Evolutionary conservation across 2,329 filamentous ascomycete species (phyloP), one percentile per base, ranked within the genome.

Genomic region (Dactylellina parvicollis): DNA sequence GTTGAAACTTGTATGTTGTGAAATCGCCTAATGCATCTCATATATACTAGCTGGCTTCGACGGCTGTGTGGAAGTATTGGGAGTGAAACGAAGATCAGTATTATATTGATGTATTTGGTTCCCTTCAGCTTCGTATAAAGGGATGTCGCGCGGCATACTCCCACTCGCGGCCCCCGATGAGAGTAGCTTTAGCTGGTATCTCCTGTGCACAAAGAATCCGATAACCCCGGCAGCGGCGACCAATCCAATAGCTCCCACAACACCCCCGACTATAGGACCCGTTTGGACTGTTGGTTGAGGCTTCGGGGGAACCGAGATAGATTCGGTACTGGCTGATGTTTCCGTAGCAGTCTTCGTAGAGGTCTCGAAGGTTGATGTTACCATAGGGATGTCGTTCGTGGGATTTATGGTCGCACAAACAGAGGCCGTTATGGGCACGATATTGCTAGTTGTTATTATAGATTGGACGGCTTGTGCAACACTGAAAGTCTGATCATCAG

Each of bases 401-500:
- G 38, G n/a, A 16, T n/a, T 46, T 18, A 18, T 46, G 16, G 8
- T 5, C n/a, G n/a, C n/a, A 14, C 42, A 46, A 4, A 9, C 7
- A 12, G 42, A 46, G 10, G 42, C 42, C 42, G 14, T 46, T 4
- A 54, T 36, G 28, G 49, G 49, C 16, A 54, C 14, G 20, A 54
- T 54, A n/a, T 14, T 32, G n/a, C 28, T 54, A 7, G 28, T 54
- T n/a, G 49, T 18, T 24, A 54, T 28, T 10, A 54, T 16, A 10
- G 49, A 54, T 12, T 54, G 49, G 8, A 34, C 49, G 1, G 49
- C 49, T 16, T 54, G 49, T 12, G 49, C 49, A 14, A 54, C 26
- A 14, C 49, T 54, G 30, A 54, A 54, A 10, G 28, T 34, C 34
- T 54, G 49, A 4, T 54, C 49, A 10, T 67, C 55, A 4, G 62